A percentile compares a stretch with the other conserved stretches of the same genome.
Evolutionary conservation across 352 stramenopile species (phyloP).

Genomic region (Pythium graminicola): DNA sequence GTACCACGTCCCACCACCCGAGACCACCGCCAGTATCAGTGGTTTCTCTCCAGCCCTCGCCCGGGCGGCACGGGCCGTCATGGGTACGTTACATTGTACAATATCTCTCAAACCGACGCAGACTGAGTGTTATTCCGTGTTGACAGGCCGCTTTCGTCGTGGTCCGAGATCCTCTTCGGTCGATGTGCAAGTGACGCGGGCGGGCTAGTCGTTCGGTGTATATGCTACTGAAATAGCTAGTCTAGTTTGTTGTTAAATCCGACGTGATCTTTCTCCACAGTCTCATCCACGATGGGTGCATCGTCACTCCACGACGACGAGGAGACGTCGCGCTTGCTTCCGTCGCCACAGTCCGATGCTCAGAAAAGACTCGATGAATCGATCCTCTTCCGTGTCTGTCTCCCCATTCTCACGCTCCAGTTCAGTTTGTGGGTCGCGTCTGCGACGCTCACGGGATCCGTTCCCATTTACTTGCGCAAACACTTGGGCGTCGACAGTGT

Average conservation of each 20-base stretch:
- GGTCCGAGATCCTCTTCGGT: conserved; percentile 10
- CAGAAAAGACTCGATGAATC: no score
- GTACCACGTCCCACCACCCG: conserved; percentile 39
- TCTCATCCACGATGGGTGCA: not conserved
- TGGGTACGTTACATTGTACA: conserved; percentile 8
- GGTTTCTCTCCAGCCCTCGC: conserved; percentile 26
- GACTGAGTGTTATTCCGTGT: no score
- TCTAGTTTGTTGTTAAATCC: no score
- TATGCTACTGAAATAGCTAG: no score
- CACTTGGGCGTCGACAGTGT: conserved; percentile 69
- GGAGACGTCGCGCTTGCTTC: conserved; percentile 6
- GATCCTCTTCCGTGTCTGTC: conserved; percentile 19
- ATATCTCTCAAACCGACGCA: no score
- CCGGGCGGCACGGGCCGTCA: conserved; percentile 15
- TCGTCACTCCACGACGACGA: not conserved
- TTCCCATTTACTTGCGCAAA: conserved; percentile 84
- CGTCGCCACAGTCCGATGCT: no score
- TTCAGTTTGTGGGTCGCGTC: conserved; percentile 77
- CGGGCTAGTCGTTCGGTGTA: not conserved
- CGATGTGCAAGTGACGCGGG: conserved; percentile 15
- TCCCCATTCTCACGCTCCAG: conserved; percentile 29
- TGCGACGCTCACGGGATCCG: conserved; percentile 65
- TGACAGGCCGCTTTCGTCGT: conserved; percentile 11
- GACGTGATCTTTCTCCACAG: not conserved
- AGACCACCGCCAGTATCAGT: conserved; percentile 23